Evolutionary conservation across 371 early-diverging fungal species (phyloP).

Genomic region (Mucor sp.): DNA sequence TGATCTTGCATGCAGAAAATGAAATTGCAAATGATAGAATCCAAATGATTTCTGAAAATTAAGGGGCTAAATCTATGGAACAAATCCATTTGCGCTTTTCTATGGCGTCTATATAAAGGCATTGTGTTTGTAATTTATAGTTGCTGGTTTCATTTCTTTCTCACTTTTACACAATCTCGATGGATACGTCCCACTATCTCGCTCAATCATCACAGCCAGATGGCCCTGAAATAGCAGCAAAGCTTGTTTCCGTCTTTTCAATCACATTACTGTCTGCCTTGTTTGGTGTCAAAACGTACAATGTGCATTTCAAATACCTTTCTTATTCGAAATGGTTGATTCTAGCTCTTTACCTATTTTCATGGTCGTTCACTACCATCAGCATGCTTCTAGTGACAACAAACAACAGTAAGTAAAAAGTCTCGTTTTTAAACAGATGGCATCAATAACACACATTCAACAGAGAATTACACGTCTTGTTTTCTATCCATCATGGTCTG

Average conservation of each 20-base stretch:
- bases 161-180: neutral
- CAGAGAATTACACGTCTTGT: slow-evolving; percentile 25
- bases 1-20: too few species aligned
- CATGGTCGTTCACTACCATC: slow-evolving; percentile 21
- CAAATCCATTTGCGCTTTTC: neutral
- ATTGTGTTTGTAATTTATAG: neutral
- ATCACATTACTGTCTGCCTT: slow-evolving; percentile 17
- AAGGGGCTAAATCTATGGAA: too few species aligned
- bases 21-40: too few species aligned
- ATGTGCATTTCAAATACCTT: slow-evolving; percentile 25
- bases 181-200: neutral
- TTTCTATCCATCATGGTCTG: slow-evolving; percentile 28
- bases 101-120: neutral
- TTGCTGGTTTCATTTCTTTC: neutral
- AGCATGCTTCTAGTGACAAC: slow-evolving; percentile 24
- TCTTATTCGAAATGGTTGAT: slow-evolving; percentile 29
- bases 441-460: neutral
- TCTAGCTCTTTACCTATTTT: slow-evolving; percentile 17
- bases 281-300: slow-evolving; percentile 26
- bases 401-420: slow-evolving; percentile 20
- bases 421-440: neutral
- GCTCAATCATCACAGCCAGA: slow-evolving; percentile 19
- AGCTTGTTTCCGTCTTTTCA: slow-evolving; percentile 24
- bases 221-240: slow-evolving; percentile 20
- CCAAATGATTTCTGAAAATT: too few species aligned